Conservation (phyloP, 2,329 filamentous ascomycete genomes). For the Amesomyces nigricolor region DNA sequence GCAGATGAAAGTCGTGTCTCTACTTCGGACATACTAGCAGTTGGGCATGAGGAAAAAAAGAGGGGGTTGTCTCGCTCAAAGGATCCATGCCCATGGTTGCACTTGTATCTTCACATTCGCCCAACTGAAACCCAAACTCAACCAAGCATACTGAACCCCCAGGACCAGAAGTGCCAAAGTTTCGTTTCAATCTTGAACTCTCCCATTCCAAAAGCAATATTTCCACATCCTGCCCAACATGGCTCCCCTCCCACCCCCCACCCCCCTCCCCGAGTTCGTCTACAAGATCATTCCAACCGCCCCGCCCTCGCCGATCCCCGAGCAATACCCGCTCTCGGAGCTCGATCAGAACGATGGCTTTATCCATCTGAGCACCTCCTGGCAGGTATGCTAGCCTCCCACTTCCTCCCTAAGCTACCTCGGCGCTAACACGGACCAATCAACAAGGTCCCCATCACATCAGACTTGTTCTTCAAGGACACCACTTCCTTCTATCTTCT, state of each 20-base stretch:
- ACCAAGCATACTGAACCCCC: too few species aligned
- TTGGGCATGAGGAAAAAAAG: too few species aligned
- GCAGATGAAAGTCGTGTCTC: too few species aligned
- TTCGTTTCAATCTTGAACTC: too few species aligned
- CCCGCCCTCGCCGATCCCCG: conserved; percentile 49
- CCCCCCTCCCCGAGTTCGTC: conserved; percentile 39
- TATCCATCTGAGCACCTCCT: conserved; percentile 53
- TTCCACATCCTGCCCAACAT: too few species aligned
- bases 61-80: too few species aligned
- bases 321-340: conserved; percentile 51
- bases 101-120: too few species aligned
- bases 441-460: conserved; percentile 40
- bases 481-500: conserved; percentile 42
- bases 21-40: too few species aligned
- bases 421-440: background rate
- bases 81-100: too few species aligned
- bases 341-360: conserved; percentile 57
- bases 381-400: conserved; percentile 34
- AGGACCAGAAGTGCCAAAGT: too few species aligned
- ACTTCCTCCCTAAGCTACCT: background rate
- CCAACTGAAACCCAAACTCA: too few species aligned
- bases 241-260: conserved; percentile 23
- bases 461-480: conserved; percentile 40
- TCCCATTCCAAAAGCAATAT: too few species aligned
- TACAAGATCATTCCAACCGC: conserved; percentile 56